A percentile compares a stretch with the other conserved stretches of the same genome.
Evolutionary conservation across 2,329 filamentous ascomycete species (phyloP).

Genomic region (Cordyceps pruinosa): DNA sequence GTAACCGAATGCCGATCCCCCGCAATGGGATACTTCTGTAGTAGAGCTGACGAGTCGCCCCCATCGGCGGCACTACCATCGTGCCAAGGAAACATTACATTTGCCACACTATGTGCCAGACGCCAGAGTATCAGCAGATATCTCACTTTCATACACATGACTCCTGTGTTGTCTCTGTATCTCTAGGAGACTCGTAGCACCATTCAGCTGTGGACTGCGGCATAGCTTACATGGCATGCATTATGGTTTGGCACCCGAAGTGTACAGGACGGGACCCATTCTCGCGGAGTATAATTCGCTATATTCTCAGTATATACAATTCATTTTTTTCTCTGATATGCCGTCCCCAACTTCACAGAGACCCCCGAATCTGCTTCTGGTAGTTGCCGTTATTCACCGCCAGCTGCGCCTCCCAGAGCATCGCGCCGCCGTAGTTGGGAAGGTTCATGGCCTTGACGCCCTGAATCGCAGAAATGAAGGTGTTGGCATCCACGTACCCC

Average conservation of each 20-base stretch:
- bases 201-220: too few relatives aligned
- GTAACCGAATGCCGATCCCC: neutral
- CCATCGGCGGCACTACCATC: neutral
- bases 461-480: conserved; percentile 43
- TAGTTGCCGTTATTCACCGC: conserved; percentile 1
- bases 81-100: neutral
- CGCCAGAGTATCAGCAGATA: neutral
- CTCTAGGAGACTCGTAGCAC: too few relatives aligned
- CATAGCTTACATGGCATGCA: too few relatives aligned
- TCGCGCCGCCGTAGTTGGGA: conserved; percentile 49
- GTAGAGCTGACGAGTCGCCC: neutral
- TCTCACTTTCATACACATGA: too few relatives aligned
- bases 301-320: neutral
- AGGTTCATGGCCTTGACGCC: conserved; percentile 42
- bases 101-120: neutral
- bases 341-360: neutral
- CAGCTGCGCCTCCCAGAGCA: neutral
- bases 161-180: too few relatives aligned
- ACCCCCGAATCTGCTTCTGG: neutral
- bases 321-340: neutral
- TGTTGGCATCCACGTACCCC: conserved; percentile 42
- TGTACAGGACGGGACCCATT: too few relatives aligned
- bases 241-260: too few relatives aligned
- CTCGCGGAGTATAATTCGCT: neutral
- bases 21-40: neutral